Evolutionary conservation across 305 asterid genomes (phyloP), one percentile per base, ranked within the genome.

Genomic region (Rubia tinctorum): DNA sequence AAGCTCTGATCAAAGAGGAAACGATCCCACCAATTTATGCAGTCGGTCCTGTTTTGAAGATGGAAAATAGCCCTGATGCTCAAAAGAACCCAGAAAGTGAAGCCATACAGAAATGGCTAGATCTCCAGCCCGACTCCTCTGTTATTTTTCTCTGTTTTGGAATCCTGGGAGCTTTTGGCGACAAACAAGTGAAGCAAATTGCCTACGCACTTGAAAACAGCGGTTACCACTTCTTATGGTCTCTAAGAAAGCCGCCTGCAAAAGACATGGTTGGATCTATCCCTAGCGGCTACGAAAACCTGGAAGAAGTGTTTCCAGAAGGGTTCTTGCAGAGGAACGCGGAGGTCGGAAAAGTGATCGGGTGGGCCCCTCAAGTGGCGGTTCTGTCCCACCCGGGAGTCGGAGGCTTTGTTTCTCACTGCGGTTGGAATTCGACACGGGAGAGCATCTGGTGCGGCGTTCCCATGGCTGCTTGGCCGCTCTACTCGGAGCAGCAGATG

Each of bases 361-460:
- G 34, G 2, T 30, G 34, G 34, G 34, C 34, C 1, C 34, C 34
- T 15, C 66, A 61, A 7, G 17, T 27, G 39, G 66, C 66, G 12
- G 22, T 61, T 61, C 30, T 61, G 2, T 61, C 66, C 15, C 66
- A 61, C 5, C 40, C 40, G 5, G 40, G 42, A 0, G 40, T 25
- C 15, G 40, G 66, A 61, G 66, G 66, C 37, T 61, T 61, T 25
- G 66, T 61, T 61, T 61, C 66, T 0, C 66, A 61, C 66, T 61
- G 66, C 13, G 66, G 40, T 2, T 61, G 66, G 66, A 61, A 61
- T 7, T 61, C 66, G 18, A 13, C n/a, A 7, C 37, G 25, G 30
- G 66, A 61, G 30, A 61, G 66, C 22, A 27, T 61, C 13, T 61
- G 66, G 66, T 61, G 8, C 7, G 66, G 66, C 40, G 66, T 61